Evolutionary conservation across 768 basidiomycete genomes (phyloP).

Genomic region (Podaxis mareebaensis): DNA sequence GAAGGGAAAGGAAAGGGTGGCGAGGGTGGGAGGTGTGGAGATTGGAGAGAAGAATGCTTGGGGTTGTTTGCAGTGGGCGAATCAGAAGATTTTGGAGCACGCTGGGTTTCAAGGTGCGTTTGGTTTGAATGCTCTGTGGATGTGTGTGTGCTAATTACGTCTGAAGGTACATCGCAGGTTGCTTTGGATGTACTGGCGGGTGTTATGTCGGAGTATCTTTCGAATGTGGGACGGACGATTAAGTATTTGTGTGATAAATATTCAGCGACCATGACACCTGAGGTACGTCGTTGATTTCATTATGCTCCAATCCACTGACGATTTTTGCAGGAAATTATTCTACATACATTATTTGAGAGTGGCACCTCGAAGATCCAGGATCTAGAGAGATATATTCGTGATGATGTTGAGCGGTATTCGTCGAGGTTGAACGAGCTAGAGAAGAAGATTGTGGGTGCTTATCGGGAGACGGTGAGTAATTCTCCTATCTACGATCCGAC

Average conservation of each 20-base stretch:
- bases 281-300: conserved; percentile 50
- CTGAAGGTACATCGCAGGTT: conserved; percentile 66
- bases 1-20: conserved; percentile 20
- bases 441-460: conserved; percentile 83
- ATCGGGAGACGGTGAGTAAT: conserved; percentile 73
- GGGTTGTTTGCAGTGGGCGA: conserved; percentile 72
- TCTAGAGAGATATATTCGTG: conserved; percentile 84
- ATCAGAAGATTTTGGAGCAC: conserved; percentile 82
- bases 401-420: conserved; percentile 86
- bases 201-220: conserved; percentile 77
- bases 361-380: conserved; percentile 77
- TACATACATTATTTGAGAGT: conserved; percentile 89
- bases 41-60: conserved; percentile 60
- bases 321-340: conserved; percentile 78
- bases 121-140: not conserved
- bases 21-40: conserved; percentile 40
- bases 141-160: conserved; percentile 2
- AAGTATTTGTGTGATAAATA: conserved; percentile 82
- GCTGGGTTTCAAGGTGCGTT: conserved; percentile 85
- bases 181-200: conserved; percentile 78
- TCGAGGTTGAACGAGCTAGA: conserved; percentile 74
- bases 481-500: not conserved
- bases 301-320: not conserved
- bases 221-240: conserved; percentile 86
- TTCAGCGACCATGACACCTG: conserved; percentile 75